phyloP scores from a whole-genome alignment of 2,329 filamentous ascomycete species.

The Aspergillus novofumigatus region DNA sequence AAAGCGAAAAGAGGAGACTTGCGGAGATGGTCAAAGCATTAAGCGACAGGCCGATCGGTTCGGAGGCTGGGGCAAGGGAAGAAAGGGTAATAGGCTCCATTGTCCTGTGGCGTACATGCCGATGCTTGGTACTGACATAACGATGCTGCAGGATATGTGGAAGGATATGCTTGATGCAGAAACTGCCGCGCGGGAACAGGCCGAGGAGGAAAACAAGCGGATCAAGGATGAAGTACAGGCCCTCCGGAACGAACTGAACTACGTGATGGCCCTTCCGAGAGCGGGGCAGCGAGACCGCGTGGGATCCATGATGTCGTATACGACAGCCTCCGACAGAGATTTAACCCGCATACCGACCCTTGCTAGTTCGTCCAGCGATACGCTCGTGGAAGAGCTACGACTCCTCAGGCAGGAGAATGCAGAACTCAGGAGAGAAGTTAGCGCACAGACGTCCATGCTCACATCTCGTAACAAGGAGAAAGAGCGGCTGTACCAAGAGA shows the following conservation, averaged over 20 bases:
- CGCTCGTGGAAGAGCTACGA: conserved; percentile 77
- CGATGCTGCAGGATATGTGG: conserved; percentile 67
- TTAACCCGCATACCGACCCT: conserved; percentile 41
- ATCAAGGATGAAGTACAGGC: conserved; percentile 81
- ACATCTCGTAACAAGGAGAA: conserved; percentile 94
- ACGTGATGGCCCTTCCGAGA: conserved; percentile 24
- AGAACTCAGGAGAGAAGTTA: conserved; percentile 84
- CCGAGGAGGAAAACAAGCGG: conserved; percentile 80
- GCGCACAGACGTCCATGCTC: conserved; percentile 94
- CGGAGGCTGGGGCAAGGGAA: conserved; percentile 47
- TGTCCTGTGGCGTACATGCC: not conserved
- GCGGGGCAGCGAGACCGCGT: conserved; percentile 32
- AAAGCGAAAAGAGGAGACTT: conserved; percentile 81
- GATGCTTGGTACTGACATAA: conserved; percentile 9
- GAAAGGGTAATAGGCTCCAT: conserved; percentile 38
- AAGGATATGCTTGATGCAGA: conserved; percentile 93
- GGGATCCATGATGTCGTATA: conserved; percentile 37
- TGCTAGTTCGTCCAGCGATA: conserved; percentile 58
- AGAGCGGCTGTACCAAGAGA: conserved; percentile 91
- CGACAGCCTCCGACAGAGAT: conserved; percentile 33
- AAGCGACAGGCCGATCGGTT: conserved; percentile 49
- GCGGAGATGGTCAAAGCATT: conserved; percentile 72
- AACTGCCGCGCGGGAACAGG: conserved; percentile 79
- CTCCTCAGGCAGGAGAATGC: conserved; percentile 88
- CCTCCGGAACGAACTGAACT: conserved; percentile 47